Evolutionary conservation across 768 basidiomycete genomes (phyloP).

Genomic region (Postia placenta): DNA sequence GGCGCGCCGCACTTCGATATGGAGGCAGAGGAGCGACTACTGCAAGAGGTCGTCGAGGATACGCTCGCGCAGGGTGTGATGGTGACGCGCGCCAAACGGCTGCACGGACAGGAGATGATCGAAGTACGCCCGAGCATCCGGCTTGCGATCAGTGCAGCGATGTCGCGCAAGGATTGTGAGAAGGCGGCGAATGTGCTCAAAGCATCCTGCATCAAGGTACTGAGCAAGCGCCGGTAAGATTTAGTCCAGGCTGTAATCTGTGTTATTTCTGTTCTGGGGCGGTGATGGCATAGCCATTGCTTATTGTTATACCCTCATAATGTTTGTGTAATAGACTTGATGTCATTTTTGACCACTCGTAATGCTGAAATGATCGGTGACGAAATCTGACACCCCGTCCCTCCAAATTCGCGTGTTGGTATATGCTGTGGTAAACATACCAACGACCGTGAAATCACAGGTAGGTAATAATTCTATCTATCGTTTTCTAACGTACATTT

Average conservation of each 20-base stretch:
- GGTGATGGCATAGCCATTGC: background rate
- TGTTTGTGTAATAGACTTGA: background rate
- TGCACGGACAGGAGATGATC: constrained; percentile 77
- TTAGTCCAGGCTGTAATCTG: background rate
- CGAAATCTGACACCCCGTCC: no score
- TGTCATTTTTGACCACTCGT: no score
- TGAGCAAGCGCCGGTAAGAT: constrained; percentile 48
- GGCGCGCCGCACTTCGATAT: constrained; percentile 46
- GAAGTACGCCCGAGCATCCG: constrained; percentile 83
- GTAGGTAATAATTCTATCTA: no score
- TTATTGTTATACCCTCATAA: background rate
- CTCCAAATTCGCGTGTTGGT: no score
- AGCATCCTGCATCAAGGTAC: constrained; percentile 65
- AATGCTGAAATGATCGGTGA: no score
- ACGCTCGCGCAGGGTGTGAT: constrained; percentile 75
- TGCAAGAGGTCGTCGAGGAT: constrained; percentile 95
- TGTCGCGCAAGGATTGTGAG: constrained; percentile 89
- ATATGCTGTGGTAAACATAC: no score
- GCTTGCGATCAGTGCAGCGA: constrained; percentile 69
- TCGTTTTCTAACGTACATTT: no score
- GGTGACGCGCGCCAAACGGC: constrained; percentile 75
- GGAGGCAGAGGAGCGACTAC: constrained; percentile 64
- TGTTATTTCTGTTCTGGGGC: background rate
- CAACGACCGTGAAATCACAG: no score
- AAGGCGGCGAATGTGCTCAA: constrained; percentile 77